phyloP scores from a whole-genome alignment of 2,329 filamentous ascomycete genomes.

The Plectosphaerella sp. region DNA sequence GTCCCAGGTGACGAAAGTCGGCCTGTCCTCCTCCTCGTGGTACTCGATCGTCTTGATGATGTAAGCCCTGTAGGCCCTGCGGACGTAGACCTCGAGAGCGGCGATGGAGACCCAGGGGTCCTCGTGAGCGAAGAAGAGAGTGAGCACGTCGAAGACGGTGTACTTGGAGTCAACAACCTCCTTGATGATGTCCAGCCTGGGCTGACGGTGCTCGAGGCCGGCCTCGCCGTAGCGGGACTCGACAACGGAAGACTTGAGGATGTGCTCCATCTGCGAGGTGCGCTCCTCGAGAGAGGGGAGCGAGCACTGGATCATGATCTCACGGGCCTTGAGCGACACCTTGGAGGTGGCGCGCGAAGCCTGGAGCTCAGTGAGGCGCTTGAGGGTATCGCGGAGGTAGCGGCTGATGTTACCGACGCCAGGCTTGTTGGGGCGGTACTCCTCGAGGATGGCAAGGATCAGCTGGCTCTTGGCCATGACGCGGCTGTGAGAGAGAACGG shows the following conservation, averaged over 20 bases:
- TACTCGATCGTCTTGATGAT: constrained; percentile 87
- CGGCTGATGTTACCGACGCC: constrained; percentile 84
- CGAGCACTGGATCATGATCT: constrained; percentile 95
- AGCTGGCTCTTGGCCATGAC: constrained; percentile 93
- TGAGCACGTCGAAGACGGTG: constrained; percentile 94
- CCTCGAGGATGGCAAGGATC: constrained; percentile 83
- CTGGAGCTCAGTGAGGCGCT: constrained; percentile 86
- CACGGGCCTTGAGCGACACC: constrained; percentile 93
- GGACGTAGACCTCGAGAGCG: constrained; percentile 92
- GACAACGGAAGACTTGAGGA: constrained; percentile 88
- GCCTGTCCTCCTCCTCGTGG: constrained; percentile 63
- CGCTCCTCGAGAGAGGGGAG: constrained; percentile 95
- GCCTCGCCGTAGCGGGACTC: constrained; percentile 98
- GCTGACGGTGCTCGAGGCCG: constrained; percentile 93
- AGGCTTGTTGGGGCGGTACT: constrained; percentile 93
- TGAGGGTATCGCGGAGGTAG: constrained; percentile 76
- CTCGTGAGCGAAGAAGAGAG: constrained; percentile 90
- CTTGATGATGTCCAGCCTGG: constrained; percentile 85
- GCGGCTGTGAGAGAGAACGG: constrained; percentile 88
- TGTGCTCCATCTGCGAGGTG: constrained; percentile 96
- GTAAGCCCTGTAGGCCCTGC: constrained; percentile 95
- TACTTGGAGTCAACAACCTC: constrained; percentile 98
- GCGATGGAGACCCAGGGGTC: constrained; percentile 94
- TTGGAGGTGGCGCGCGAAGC: constrained; percentile 78
- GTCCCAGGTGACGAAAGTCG: constrained; percentile 88